A percentile compares a stretch with the other conserved stretches of the same genome.
These are phyloP conservation scores for Balakata baccata DNA, from an alignment of 345 rosid species.

Conservation along the genomic window DNA sequence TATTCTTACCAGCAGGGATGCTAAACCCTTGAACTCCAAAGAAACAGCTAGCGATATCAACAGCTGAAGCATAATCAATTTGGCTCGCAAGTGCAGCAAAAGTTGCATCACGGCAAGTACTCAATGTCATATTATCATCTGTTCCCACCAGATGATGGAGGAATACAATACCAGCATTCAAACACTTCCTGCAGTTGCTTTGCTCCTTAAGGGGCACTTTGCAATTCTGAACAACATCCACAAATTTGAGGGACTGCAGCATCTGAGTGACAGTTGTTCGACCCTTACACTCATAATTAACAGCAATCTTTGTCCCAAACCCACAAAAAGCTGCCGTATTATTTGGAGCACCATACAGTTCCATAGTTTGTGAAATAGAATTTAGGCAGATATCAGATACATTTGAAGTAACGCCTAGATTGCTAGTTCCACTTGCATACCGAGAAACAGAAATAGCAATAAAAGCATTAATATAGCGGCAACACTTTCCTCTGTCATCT, in stretches of 20 bases:
- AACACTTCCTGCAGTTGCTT: slow-evolving; percentile 59
- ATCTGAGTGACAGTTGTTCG: slow-evolving; percentile 68
- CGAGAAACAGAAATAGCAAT: slow-evolving; percentile 70
- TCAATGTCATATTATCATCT: slow-evolving; percentile 59
- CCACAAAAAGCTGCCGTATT: slow-evolving; percentile 81
- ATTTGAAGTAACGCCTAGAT: slow-evolving; percentile 61
- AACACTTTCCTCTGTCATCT: slow-evolving; percentile 70
- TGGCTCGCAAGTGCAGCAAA: slow-evolving; percentile 73
- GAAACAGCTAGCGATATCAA: slow-evolving; percentile 75
- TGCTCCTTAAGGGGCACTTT: slow-evolving; percentile 51
- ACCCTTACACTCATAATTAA: slow-evolving; percentile 66
- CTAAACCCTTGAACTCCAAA: slow-evolving; percentile 71
- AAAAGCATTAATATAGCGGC: slow-evolving; percentile 90
- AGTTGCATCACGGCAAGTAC: slow-evolving; percentile 89
- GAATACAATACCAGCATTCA: slow-evolving; percentile 71
- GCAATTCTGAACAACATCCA: slow-evolving; percentile 59
- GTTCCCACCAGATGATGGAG: slow-evolving; percentile 58
- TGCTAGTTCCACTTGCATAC: slow-evolving; percentile 63
- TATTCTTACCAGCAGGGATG: slow-evolving; percentile 43
- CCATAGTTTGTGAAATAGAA: slow-evolving; percentile 66
- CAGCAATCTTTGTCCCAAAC: slow-evolving; percentile 78
- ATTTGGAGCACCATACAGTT: slow-evolving; percentile 69
- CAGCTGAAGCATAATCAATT: slow-evolving; percentile 55
- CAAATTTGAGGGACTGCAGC: slow-evolving; percentile 65
- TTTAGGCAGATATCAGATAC: slow-evolving; percentile 49